Base-by-base conservation (phyloP, 2,329 filamentous ascomycete genomes). In the Aureobasidium sp. region DNA sequence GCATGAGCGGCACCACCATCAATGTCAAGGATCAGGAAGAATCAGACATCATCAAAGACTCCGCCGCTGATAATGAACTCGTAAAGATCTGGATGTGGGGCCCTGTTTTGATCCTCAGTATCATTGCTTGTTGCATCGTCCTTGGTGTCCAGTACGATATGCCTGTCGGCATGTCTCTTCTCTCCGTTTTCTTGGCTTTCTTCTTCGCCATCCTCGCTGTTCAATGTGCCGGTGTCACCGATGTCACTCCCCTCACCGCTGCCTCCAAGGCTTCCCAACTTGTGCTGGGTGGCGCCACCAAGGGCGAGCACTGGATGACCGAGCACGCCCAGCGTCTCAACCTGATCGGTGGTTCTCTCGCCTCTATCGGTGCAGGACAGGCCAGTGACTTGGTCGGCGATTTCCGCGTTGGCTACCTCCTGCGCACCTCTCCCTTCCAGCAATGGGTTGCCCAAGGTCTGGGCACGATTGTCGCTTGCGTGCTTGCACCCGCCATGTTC, bases 241-340 rank as follows among this genome's bases (percentile, higher is more conserved):
- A 83, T 59, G 78, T 78, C 59, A 81, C 82, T 0, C 83, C 83
- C 0, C 71, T 86, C 2, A 85, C 83, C 3, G 81, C 83, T 3
- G 80, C 80, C 0, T 77, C 81, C 59, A 86, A 86, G 68, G 83
- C 83, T 4, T 83, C 81, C 1, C 83, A 86, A 70, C 78, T 86
- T 54, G 75, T 86, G 52, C 81, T 84, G 41, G 83, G 83, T 58
- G 83, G 78, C 47, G 81, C 81, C 25, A 85, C 82, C 30, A 74
- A 75, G 34, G 74, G 76, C 57, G 71, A 77, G 54, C 69, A 75
- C 58, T 78, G 76, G 66, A 61, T 67, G 1, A 58, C 78, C 53
- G 59, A 68, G 6, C 66, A 77, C 14, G 80, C 82, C 1, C 83
- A 85, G 68, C 72, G 74, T 47, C 75, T 86, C 68, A 86, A 86